Evolutionary conservation across 495 filamentous ascomycete species (phyloP).

Genomic region (Penicillium samsonianum): DNA sequence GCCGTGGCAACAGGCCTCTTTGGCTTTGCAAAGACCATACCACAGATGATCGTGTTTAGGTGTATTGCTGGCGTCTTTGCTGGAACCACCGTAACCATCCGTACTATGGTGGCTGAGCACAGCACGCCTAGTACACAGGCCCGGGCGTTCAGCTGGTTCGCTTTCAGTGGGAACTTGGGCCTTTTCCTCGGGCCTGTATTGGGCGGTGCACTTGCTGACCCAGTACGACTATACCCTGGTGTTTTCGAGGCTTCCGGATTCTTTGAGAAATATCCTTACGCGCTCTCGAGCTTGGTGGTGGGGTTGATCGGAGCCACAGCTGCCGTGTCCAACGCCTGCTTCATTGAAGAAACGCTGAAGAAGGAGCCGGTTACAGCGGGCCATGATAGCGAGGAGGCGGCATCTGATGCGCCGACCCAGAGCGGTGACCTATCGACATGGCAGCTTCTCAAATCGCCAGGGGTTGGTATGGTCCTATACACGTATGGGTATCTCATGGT

Average conservation of each 20-base stretch:
- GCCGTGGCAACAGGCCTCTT: constrained; percentile 59
- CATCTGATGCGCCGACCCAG: not conserved
- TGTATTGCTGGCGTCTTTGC: constrained; percentile 68
- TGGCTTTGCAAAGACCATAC: constrained; percentile 58
- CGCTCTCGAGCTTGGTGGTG: constrained; percentile 57
- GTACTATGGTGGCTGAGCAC: constrained; percentile 71
- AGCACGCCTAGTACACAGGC: constrained; percentile 67
- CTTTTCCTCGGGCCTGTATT: constrained; percentile 67
- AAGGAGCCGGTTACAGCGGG: constrained; percentile 22
- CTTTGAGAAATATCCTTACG: constrained; percentile 65
- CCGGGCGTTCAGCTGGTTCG: constrained; percentile 69
- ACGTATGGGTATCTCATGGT: constrained; percentile 62
- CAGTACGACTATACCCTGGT: constrained; percentile 56
- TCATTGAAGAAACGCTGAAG: constrained; percentile 57
- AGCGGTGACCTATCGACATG: constrained; percentile 42
- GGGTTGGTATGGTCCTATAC: constrained; percentile 62
- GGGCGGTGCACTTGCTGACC: constrained; percentile 62
- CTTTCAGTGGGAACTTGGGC: constrained; percentile 68
- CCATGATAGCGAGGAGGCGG: constrained; percentile 8
- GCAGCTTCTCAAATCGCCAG: constrained; percentile 59
- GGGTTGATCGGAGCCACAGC: constrained; percentile 51
- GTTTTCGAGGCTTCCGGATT: constrained; percentile 56
- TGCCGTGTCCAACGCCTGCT: constrained; percentile 48
- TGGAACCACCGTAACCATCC: constrained; percentile 66
- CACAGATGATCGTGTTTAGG: constrained; percentile 67